Evolutionary conservation across 768 basidiomycete species (phyloP), one percentile per base, ranked within the genome.

Genomic region (Collybia nuda): DNA sequence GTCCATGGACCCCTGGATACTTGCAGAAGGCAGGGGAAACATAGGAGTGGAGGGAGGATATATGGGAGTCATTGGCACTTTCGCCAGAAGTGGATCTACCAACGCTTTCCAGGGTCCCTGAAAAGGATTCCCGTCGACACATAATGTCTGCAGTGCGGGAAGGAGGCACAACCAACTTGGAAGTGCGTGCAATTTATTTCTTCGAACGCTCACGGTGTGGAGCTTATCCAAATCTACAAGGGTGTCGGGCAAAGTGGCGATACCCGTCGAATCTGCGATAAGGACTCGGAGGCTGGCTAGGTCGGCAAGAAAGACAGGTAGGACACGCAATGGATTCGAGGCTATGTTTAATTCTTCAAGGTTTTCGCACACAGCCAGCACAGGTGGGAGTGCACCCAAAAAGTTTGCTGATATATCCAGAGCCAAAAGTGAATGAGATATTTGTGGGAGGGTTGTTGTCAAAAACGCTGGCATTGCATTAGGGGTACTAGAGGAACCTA

Each of bases 81-180:
- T 84, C 46, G 84, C 77, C 7, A 94, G 74, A 42, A 98, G 74
- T 0, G 94, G 93, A 50, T 88, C 89, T 21, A 97, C 85, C 47
- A 99, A 75, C 26, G 90, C 85, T 62, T 87, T 85, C 92, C 94
- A 97, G 1, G 92, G 90, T 6, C 90, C 90, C 59, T 91, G 90
- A 69, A 99, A 98, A 6, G 95, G 93, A 65, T 99, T 99, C 15
- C 86, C 88, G 55, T 98, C 96, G n/a, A 99, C 83, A 56, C 87
- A 88, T 2, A 99, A 72, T 1, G 86, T 88, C 66, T 96, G 92
- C 41, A 99, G 74, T 24, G 79, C 78, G 17, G 85, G 80, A n/a
- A 99, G 77, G 23, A 92, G 80, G 65, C 92, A 93, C 40, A 99
- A 77, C 96, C 97, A 99, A 54, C 88, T 84, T n/a, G 97, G 95